Evolutionary conservation across 2,329 filamentous ascomycete species (phyloP), one percentile per base, ranked within the genome.

Genomic region (Fusarium oligoseptatum): DNA sequence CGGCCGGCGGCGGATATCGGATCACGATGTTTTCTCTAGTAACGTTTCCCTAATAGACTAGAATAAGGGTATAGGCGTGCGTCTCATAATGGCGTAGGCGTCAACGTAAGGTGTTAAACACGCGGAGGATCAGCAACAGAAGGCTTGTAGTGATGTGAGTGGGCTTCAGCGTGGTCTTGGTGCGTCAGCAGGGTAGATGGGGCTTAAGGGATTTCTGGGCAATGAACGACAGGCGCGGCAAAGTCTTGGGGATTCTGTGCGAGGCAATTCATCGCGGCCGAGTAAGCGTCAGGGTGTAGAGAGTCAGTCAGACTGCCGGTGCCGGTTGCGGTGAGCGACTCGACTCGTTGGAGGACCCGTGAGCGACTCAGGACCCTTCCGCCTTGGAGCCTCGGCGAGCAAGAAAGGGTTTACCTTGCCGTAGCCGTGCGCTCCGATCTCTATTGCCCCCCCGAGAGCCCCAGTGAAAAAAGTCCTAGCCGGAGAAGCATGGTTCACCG

Each of bases 161-260:
- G 22, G 66, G 15, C 52, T 55, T 39, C 24, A 70, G 36, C 63
- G 69, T 74, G 70, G 63, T 29, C 62, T 67, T 50, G 56, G 39
- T 70, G 62, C 55, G 36, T 58, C 11, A 66, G 60, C 60, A 52
- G 20, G 34, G 60, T 48, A 34, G 27, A 50, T 52, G 60, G 60
- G 43, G 24, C 60, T 63, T 4, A 22, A 56, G 41, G 56, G 39
- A 60, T 48, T 41, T 15, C 50, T 56, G 24, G 63, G 48, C 41
- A 67, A 66, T 68, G 64, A 66, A 67, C 70, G 70, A 76, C 64
- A 72, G 65, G 67, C 67, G 70, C 67, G 67, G 60, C 57, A 71
- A 61, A 60, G 60, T 64, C 27, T 52, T 62, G 71, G 48, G 34
- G 41, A 32, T 55, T 63, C 27, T 60, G 55, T 36, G 61, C 22